Evolutionary conservation across 1,139 yeast genomes (phyloP).

Genomic region (Geotrichum australiense): DNA sequence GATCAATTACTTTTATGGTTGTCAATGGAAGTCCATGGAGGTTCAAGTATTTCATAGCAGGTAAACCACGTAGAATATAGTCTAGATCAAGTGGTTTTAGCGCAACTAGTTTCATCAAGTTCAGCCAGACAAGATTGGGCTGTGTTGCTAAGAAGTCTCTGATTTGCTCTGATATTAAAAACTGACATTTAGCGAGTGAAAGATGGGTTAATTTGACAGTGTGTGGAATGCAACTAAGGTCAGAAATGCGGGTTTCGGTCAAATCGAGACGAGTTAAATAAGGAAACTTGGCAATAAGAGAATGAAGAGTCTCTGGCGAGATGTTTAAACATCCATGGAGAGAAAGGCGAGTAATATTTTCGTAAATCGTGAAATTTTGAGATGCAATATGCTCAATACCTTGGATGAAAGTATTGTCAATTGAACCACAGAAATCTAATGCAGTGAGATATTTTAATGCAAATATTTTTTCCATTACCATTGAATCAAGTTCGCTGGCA

Average conservation of each 20-base stretch:
- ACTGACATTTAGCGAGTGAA: constrained; percentile 72
- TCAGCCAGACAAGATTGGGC: constrained; percentile 59
- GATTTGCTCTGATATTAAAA: constrained; percentile 66
- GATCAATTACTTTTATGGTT: constrained; percentile 47
- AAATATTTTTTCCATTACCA: constrained; percentile 42
- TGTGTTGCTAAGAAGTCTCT: constrained; percentile 65
- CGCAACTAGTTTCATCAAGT: constrained; percentile 61
- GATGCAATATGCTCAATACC: constrained; percentile 31
- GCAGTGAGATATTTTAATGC: constrained; percentile 55
- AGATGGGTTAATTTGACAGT: constrained; percentile 63
- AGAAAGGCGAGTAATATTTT: constrained; percentile 50
- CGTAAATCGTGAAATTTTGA: constrained; percentile 8
- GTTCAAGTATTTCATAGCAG: constrained; percentile 49
- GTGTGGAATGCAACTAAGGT: constrained; percentile 46
- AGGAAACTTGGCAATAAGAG: constrained; percentile 51
- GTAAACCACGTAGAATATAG: constrained; percentile 40
- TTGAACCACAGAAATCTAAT: constrained; percentile 84
- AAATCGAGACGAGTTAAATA: constrained; percentile 66
- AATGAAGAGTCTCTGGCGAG: constrained; percentile 48
- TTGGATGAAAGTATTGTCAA: constrained; percentile 55
- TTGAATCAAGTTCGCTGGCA: constrained; percentile 69
- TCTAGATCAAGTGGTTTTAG: constrained; percentile 40
- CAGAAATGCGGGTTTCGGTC: constrained; percentile 71
- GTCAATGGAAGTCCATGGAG: constrained; percentile 71
- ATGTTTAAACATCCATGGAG: constrained; percentile 86